Evolutionary conservation across 768 basidiomycete species (phyloP).

Genomic region (Saitozyma sp.): DNA sequence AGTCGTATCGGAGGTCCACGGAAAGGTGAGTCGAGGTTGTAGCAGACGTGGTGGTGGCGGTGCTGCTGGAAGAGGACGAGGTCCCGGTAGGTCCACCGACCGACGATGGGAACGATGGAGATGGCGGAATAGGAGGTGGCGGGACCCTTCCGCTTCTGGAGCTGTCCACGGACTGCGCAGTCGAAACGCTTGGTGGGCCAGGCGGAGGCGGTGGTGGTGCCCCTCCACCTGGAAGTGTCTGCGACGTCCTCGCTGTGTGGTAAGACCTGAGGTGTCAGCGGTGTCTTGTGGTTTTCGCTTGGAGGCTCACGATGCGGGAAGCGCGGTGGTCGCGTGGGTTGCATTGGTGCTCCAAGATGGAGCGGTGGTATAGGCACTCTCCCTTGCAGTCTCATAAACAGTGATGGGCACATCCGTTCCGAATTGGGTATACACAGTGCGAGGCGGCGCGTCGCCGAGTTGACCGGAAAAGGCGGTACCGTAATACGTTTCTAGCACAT

Average conservation of each 20-base stretch:
- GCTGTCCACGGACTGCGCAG: slow-evolving; percentile 22
- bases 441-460: no score
- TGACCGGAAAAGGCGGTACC: no score
- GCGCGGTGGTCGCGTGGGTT: slow-evolving; percentile 18
- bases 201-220: slow-evolving; percentile 10
- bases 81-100: slow-evolving; percentile 29
- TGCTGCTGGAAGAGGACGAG: slow-evolving; percentile 51
- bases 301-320: slow-evolving; percentile 11
- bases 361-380: slow-evolving; percentile 30
- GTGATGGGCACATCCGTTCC: slow-evolving; percentile 6
- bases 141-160: slow-evolving; percentile 22
- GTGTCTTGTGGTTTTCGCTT: no score
- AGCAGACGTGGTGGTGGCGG: not conserved
- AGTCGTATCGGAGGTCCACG: slow-evolving; percentile 53
- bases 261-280: slow-evolving; percentile 19
- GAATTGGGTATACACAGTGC: no score
- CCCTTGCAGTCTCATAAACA: slow-evolving; percentile 27
- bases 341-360: slow-evolving; percentile 29
- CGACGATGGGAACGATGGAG: slow-evolving; percentile 17
- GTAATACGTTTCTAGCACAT: no score
- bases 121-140: slow-evolving; percentile 26
- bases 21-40: slow-evolving; percentile 12
- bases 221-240: slow-evolving; percentile 12
- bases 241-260: slow-evolving; percentile 22
- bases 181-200: slow-evolving; percentile 27